Conservation (phyloP, 2,329 filamentous ascomycete species). For the Ambrosiella cleistominuta region DNA sequence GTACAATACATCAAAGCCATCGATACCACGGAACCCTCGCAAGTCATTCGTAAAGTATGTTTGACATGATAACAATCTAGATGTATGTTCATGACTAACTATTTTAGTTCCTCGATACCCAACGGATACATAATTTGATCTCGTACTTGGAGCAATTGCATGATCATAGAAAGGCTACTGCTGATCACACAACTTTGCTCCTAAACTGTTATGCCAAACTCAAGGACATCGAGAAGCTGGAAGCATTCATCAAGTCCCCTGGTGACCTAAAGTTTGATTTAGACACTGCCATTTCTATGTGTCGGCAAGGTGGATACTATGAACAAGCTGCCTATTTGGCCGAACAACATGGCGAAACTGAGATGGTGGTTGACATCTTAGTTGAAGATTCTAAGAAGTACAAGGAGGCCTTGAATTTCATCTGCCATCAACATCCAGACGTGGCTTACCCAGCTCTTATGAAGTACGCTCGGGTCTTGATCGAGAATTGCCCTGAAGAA, state of each 20-base stretch:
- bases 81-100: conserved; percentile 17
- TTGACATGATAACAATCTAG: not conserved
- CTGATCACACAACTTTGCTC: conserved; percentile 85
- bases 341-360: conserved; percentile 82
- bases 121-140: conserved; percentile 92
- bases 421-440: conserved; percentile 70
- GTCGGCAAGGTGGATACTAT: conserved; percentile 87
- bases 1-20: conserved; percentile 93
- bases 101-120: conserved; percentile 72
- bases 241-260: conserved; percentile 90
- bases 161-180: conserved; percentile 79
- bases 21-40: conserved; percentile 87
- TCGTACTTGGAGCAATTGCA: conserved; percentile 94
- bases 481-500: conserved; percentile 68
- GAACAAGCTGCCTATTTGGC: conserved; percentile 94
- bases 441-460: conserved; percentile 74
- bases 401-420: conserved; percentile 72
- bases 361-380: conserved; percentile 84
- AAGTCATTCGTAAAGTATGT: conserved; percentile 74
- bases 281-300: conserved; percentile 95
- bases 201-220: conserved; percentile 96
- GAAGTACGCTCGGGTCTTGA: conserved; percentile 83
- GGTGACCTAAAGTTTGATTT: conserved; percentile 91
- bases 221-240: conserved; percentile 90
- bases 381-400: conserved; percentile 93